Base-by-base conservation (phyloP, 2,329 filamentous ascomycete genomes). In the Coniella vitis region DNA sequence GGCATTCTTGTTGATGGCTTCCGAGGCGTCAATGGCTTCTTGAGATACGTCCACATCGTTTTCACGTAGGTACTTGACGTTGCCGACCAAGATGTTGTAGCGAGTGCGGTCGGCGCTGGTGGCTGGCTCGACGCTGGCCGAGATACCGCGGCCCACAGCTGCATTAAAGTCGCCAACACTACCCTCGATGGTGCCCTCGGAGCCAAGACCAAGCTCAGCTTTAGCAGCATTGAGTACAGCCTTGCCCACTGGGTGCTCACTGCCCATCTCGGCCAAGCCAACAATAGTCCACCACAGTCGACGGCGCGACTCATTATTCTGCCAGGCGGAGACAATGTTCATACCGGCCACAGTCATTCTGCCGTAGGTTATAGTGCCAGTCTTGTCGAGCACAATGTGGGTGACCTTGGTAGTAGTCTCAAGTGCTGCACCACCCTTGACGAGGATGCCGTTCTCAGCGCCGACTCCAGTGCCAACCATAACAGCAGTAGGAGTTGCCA, bases 391-490 rank as follows among this genome's bases (percentile, higher is more conserved):
- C 14, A 97, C 86, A 17, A 97, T 79, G 58, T 95, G 86, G 2
- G 84, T 94, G 56, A 97, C 79, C 65, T 89, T 91, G 8, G 90
- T 97, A 0, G 90, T 87, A 4, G 81, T 89, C 70, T 98, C 91
- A 3, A 98, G 73, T 25, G 90, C 90, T 36, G 88, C 90, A 48
- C 93, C 93, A 47, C 93, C 91, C 69, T 98, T 98, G 65, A 97
- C 90, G n/a, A 98, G 74, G 58, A 98, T 98, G 20, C 93, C 93
- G 58, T 95, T 86, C 66, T 96, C 87, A 2, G 93, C 93, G 44
- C 93, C 93, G 29, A 96, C 83, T 51, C 93, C 93, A n/a, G 93
- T 97, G 38, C 93, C 93, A 25, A 98, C 93, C 93, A 98, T 97
- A 63, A 98, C 90, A 2, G 93, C 93, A 0, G 93, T 98, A 2